A percentile compares a stretch with the other conserved stretches of the same genome.
phyloP scores from a whole-genome alignment of 1,284 basidiomycete genomes.

The Pseudozyma sp. region DNA sequence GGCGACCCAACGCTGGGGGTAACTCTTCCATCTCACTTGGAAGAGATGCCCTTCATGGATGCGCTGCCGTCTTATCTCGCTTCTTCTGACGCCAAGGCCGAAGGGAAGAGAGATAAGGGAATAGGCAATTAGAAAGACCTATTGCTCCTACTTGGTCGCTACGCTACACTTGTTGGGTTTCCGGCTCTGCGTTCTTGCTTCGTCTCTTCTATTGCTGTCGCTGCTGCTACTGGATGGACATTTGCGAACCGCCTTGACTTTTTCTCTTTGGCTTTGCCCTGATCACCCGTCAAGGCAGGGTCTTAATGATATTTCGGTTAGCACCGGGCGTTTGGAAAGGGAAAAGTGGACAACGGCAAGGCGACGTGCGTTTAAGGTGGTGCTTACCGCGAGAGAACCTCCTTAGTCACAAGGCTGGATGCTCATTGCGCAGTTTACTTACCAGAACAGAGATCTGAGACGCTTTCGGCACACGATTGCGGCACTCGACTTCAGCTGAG shows the following conservation, averaged over 20 bases:
- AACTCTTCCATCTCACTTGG: background rate
- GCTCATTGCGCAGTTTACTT: constrained; percentile 37
- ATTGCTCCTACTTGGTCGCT: constrained; percentile 42
- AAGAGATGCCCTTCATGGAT: constrained; percentile 17
- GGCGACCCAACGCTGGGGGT: constrained; percentile 45
- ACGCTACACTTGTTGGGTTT: constrained; percentile 6
- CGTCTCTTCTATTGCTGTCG: constrained; percentile 23
- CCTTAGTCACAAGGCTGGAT: constrained; percentile 2
- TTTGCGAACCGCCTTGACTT: background rate
- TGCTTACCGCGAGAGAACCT: constrained; percentile 19
- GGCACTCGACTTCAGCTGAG: background rate
- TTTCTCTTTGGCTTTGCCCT: background rate
- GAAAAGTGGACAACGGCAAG: constrained; percentile 2
- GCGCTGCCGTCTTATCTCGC: constrained; percentile 42
- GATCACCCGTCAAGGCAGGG: background rate
- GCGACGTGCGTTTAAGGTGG: constrained; percentile 21
- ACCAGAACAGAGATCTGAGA: constrained; percentile 56
- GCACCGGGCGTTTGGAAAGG: background rate
- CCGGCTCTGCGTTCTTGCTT: background rate
- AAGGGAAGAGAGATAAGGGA: constrained; percentile 31
- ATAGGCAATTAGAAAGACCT: constrained; percentile 48
- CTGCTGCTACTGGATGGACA: background rate
- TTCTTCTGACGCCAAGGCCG: background rate
- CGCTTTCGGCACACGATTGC: background rate
- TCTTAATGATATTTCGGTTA: no score